Percentiles rank a stretch among this genome's conserved stretches.
Evolutionary conservation across 73 alveolate species (phyloP).

Genomic region (Tetrahymena elliotti): DNA sequence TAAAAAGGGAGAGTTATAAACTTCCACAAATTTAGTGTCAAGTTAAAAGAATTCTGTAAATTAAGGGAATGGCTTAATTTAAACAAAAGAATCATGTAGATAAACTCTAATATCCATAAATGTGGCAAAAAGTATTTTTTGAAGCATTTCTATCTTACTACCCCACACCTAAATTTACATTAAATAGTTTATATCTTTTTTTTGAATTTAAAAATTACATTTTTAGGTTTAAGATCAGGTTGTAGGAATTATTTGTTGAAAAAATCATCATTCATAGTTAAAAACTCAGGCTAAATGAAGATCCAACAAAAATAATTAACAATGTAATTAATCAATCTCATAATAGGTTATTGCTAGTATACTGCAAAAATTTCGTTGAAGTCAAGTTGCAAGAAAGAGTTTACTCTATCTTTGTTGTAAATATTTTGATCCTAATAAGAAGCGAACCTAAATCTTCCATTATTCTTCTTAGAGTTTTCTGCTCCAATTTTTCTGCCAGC

Average conservation of each 20-base stretch:
- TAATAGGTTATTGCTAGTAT: slow-evolving; percentile 21
- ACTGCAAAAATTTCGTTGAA: slow-evolving; percentile 22
- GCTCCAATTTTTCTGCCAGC: background rate
- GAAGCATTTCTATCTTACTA: background rate
- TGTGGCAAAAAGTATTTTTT: slow-evolving; percentile 24
- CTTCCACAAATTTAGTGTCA: background rate
- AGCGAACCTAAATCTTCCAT: slow-evolving; percentile 23
- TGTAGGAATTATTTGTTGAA: background rate
- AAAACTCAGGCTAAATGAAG: slow-evolving; percentile 21
- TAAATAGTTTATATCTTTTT: too few species aligned
- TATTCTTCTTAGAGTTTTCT: slow-evolving; percentile 10
- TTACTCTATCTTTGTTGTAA: slow-evolving; percentile 20
- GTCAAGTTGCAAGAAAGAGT: slow-evolving; percentile 2
- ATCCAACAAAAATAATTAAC: slow-evolving; percentile 15
- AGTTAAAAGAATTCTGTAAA: slow-evolving; percentile 25
- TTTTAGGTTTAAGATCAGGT: background rate
- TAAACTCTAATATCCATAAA: slow-evolving; percentile 27
- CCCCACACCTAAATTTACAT: background rate
- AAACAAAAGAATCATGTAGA: slow-evolving; percentile 13
- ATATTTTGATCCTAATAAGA: slow-evolving; percentile 18
- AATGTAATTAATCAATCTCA: slow-evolving; percentile 32
- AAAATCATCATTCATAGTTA: slow-evolving; percentile 35
- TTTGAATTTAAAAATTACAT: too few species aligned
- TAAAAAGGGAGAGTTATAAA: background rate
- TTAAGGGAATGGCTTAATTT: slow-evolving; percentile 17